phyloP scores from a whole-genome alignment of 2,329 filamentous ascomycete species.

The Penicillium sp. region DNA sequence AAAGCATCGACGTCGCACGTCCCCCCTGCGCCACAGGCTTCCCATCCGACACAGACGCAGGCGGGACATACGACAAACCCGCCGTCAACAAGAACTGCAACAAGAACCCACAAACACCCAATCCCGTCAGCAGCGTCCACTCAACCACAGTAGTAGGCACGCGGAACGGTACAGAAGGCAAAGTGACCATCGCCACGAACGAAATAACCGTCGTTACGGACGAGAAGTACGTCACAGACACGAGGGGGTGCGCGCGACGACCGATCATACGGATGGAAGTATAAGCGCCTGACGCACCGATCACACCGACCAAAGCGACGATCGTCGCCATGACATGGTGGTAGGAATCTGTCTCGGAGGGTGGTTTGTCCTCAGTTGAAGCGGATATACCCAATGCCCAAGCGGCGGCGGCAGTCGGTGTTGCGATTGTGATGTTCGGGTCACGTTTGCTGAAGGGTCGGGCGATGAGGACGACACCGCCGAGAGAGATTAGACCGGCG shows the following conservation, averaged over 20 bases:
- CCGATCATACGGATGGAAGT: slow-evolving; percentile 80
- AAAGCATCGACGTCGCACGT: slow-evolving; percentile 66
- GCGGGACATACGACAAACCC: slow-evolving; percentile 70
- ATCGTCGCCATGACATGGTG: slow-evolving; percentile 70
- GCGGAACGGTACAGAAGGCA: slow-evolving; percentile 59
- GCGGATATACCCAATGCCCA: slow-evolving; percentile 8
- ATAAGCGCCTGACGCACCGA: slow-evolving; percentile 72
- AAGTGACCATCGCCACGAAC: slow-evolving; percentile 55
- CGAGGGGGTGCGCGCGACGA: slow-evolving; percentile 73
- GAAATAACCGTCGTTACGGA: slow-evolving; percentile 69
- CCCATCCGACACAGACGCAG: slow-evolving; percentile 31
- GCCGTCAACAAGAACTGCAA: slow-evolving; percentile 85
- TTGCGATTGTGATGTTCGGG: slow-evolving; percentile 5
- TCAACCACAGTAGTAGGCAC: slow-evolving; percentile 56
- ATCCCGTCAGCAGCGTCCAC: slow-evolving; percentile 66
- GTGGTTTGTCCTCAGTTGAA: slow-evolving; percentile 20
- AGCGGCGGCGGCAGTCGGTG: slow-evolving; percentile 17
- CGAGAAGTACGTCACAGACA: slow-evolving; percentile 83
- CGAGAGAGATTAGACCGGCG: slow-evolving; percentile 70
- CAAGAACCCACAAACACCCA: slow-evolving; percentile 73
- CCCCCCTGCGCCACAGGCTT: slow-evolving; percentile 31
- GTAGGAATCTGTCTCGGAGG: slow-evolving; percentile 51
- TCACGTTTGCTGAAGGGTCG: slow-evolving; percentile 53
- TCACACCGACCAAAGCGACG: slow-evolving; percentile 71
- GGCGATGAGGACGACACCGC: slow-evolving; percentile 81